Percentiles rank a stretch among this genome's conserved stretches.
Evolutionary conservation across 306 rosid genomes (phyloP).

Genomic region (Astragalus membranaceus): DNA sequence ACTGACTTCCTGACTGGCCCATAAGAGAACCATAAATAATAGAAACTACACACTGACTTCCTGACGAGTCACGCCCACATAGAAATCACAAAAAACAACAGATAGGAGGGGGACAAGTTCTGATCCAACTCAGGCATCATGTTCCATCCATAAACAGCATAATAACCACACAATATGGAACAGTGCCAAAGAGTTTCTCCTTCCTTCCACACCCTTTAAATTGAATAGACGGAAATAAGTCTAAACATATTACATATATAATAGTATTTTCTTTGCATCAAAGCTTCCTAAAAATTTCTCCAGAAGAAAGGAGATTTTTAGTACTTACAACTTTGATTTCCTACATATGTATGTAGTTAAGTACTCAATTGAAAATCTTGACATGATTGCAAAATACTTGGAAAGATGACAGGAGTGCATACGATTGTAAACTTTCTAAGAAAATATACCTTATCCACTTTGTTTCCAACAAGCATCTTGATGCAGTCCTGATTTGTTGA

Average conservation of each 20-base stretch:
- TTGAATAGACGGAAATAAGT: not conserved
- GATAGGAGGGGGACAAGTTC: not conserved
- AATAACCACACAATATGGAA: not conserved
- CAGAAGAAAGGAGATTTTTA: not conserved
- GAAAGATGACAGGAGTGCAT: not conserved
- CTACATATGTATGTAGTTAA: not conserved
- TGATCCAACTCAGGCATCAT: not conserved
- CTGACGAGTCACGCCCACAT: not conserved
- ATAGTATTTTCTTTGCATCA: too few relatives aligned
- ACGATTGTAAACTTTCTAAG: not conserved
- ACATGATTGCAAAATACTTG: not conserved
- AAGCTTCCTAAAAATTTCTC: not conserved
- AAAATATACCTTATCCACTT: constrained; percentile 79
- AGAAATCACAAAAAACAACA: not conserved
- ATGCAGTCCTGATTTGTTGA: constrained; percentile 95
- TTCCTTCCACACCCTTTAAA: not conserved
- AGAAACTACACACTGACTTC: not conserved
- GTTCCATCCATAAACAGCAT: not conserved
- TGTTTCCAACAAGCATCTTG: constrained; percentile 98
- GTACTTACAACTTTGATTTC: not conserved
- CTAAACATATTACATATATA: too few relatives aligned
- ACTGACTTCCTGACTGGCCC: not conserved
- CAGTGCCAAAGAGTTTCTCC: not conserved
- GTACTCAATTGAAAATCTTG: not conserved
- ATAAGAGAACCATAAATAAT: not conserved